Percentiles rank a stretch among this genome's conserved stretches.
phyloP scores from a whole-genome alignment of 805 yeast genomes.

The Martiniozyma abietophila region DNA sequence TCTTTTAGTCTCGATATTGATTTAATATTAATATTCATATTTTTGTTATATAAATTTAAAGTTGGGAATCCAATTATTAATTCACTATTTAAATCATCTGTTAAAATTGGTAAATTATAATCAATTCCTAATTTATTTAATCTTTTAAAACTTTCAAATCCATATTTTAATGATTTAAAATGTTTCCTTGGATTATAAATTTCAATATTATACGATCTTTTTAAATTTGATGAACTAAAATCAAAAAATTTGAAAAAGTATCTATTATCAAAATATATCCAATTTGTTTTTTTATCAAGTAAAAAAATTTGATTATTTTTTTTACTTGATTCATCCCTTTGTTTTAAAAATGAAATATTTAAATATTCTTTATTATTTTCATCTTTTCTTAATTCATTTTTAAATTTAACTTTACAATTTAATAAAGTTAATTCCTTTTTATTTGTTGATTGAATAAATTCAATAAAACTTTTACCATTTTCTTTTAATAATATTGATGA shows the following conservation, averaged over 20 bases:
- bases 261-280: conserved; percentile 6
- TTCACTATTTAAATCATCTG: conserved; percentile 1
- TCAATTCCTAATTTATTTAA: conserved; percentile 2
- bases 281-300: not conserved
- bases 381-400: not conserved
- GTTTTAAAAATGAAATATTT: conserved; percentile 1
- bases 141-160: no score
- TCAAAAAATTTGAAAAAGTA: not conserved
- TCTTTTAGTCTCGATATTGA: no score
- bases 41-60: no score
- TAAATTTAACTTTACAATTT: not conserved
- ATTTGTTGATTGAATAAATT: not conserved
- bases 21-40: no score
- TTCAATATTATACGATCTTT: not conserved
- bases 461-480: conserved; percentile 2
- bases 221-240: not conserved
- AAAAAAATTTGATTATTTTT: not conserved
- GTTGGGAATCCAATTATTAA: conserved; percentile 5
- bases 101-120: conserved; percentile 5
- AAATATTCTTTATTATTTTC: not conserved
- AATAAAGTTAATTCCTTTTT: conserved; percentile 1
- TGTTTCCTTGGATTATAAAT: conserved; percentile 5
- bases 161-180: conserved; percentile 1
- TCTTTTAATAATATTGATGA: not conserved
- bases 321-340: conserved; percentile 1